Conservation (phyloP, 176 grass and related monocot genomes). For the Cymbopogon citratus region DNA sequence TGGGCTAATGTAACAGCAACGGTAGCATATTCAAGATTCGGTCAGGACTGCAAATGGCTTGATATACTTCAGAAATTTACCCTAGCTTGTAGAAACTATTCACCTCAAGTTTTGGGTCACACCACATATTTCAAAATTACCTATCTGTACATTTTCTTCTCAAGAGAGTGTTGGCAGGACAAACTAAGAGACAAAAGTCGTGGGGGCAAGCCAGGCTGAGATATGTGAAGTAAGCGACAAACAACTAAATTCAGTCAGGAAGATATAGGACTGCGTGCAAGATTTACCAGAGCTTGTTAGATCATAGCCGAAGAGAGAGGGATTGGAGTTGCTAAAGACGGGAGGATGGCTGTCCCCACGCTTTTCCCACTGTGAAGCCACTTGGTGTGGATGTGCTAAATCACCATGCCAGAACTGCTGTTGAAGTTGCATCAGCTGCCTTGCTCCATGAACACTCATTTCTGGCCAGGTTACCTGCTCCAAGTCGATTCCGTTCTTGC, state of each 20-base stretch:
- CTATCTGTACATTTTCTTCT: slow-evolving; percentile 11
- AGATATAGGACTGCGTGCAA: background rate
- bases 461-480: slow-evolving; percentile 52
- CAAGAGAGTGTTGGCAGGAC: background rate
- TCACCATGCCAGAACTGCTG: slow-evolving; percentile 71
- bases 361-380: slow-evolving; percentile 41
- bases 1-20: background rate
- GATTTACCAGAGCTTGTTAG: slow-evolving; percentile 58
- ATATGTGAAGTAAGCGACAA: slow-evolving; percentile 33
- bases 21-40: background rate
- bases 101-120: slow-evolving; percentile 10
- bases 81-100: background rate
- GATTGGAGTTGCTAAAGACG: slow-evolving; percentile 41
- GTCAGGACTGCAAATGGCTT: background rate
- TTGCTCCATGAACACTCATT: slow-evolving; percentile 41
- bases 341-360: slow-evolving; percentile 31
- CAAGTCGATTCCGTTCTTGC: slow-evolving; percentile 48
- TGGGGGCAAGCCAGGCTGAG: slow-evolving; percentile 14
- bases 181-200: slow-evolving; percentile 15
- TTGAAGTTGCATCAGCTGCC: slow-evolving; percentile 51
- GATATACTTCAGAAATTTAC: slow-evolving; percentile 2
- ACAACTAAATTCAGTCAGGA: slow-evolving; percentile 21
- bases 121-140: slow-evolving; percentile 3
- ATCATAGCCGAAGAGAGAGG: slow-evolving; percentile 63
- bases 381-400: slow-evolving; percentile 38